phyloP scores from a whole-genome alignment of 345 rosid genomes.

The Aurinia saxatilis region DNA sequence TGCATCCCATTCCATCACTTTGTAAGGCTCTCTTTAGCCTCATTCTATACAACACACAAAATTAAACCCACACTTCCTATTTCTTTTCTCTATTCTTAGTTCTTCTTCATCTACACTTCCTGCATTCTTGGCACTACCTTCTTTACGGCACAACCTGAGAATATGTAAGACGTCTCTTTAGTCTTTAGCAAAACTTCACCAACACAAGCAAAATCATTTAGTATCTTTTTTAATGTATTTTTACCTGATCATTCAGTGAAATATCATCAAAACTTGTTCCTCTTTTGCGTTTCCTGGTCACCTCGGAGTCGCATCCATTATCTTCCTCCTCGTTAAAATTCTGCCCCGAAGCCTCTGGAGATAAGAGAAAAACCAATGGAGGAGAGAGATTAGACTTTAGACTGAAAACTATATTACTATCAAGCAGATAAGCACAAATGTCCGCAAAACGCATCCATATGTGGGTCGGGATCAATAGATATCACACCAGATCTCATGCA shows the following conservation, averaged over 20 bases:
- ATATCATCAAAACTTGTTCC: slow-evolving; percentile 11
- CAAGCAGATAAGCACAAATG: not conserved
- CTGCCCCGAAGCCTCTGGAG: slow-evolving; percentile 69
- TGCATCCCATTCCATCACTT: not conserved
- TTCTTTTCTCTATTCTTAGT: slow-evolving; percentile 10
- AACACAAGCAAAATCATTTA: not conserved
- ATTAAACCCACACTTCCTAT: not conserved
- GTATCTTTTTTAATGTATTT: not conserved
- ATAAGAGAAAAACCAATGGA: not conserved
- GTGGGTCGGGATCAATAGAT: not conserved
- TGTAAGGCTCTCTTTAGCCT: slow-evolving; percentile 24
- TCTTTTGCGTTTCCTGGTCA: slow-evolving; percentile 19
- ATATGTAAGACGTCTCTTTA: slow-evolving; percentile 10
- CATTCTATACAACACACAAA: slow-evolving; percentile 13
- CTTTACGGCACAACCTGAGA: slow-evolving; percentile 27
- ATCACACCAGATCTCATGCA: slow-evolving; percentile 13
- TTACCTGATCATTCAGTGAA: slow-evolving; percentile 29
- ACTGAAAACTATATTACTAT: not conserved
- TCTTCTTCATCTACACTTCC: slow-evolving; percentile 20
- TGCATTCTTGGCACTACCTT: slow-evolving; percentile 14
- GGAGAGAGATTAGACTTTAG: not conserved
- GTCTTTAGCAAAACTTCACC: not conserved
- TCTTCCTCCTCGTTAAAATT: slow-evolving; percentile 47
- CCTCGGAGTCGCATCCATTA: slow-evolving; percentile 13
- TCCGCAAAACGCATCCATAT: slow-evolving; percentile 1